Evolutionary conservation across 768 basidiomycete species (phyloP).

Genomic region (Rhodotorula sphaerocarpa): DNA sequence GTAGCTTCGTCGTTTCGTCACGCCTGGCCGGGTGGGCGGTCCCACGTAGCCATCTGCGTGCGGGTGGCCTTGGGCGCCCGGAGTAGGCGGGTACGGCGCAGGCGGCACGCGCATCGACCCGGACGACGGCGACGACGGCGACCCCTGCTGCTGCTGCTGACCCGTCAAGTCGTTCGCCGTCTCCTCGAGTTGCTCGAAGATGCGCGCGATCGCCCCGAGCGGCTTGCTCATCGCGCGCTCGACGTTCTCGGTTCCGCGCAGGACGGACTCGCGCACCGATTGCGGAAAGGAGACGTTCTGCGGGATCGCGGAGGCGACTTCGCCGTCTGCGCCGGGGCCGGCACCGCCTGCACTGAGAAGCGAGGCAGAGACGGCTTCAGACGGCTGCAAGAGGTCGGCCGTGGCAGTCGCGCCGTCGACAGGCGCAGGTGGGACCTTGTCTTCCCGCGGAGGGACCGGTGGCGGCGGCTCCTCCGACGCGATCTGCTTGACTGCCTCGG

Average conservation of each 20-base stretch:
- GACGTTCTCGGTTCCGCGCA: conserved; percentile 33
- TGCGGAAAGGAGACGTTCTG: conserved; percentile 11
- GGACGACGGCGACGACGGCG: not conserved
- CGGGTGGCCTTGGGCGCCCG: not conserved
- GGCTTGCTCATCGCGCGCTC: conserved; percentile 39
- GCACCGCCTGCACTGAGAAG: not conserved
- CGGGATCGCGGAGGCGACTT: not conserved
- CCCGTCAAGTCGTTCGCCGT: conserved; percentile 20
- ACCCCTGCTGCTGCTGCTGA: not conserved
- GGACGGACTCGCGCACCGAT: conserved; percentile 21
- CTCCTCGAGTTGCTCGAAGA: conserved; percentile 37
- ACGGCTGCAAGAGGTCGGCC: not conserved
- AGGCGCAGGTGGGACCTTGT: too few relatives aligned
- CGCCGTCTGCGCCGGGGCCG: not conserved
- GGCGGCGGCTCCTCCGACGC: conserved; percentile 25
- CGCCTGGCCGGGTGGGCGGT: not conserved
- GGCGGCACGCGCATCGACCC: not conserved
- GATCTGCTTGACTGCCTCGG: conserved; percentile 29
- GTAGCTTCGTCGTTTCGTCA: conserved; percentile 5
- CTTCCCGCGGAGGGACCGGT: conserved; percentile 5
- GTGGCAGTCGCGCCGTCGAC: not conserved
- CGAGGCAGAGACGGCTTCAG: conserved; percentile 15
- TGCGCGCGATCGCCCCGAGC: conserved; percentile 39
- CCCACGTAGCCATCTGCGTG: not conserved
- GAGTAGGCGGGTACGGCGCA: conserved; percentile 5